These are phyloP conservation scores for Geosiphon pyriformis DNA, from an alignment of 192 early-diverging fungal genomes.

Conservation along the genomic window DNA sequence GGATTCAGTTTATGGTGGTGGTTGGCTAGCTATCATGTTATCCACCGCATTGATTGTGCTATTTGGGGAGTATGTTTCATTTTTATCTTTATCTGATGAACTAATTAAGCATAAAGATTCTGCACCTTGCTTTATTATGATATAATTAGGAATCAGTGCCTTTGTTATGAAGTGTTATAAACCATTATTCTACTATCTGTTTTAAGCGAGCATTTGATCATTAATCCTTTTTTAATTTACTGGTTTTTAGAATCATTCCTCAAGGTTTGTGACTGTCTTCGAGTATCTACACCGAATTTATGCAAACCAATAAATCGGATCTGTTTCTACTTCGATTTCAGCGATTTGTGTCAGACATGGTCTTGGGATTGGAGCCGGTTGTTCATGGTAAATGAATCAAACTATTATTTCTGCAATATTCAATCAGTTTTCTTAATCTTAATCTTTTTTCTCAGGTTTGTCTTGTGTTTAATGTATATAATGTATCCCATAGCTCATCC, in stretches of 20 bases:
- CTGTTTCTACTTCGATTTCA: not conserved
- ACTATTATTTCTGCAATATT: not conserved
- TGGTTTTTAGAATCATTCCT: constrained; percentile 64
- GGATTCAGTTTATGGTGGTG: constrained; percentile 71
- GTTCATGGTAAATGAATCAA: constrained; percentile 50
- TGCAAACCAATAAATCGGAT: not conserved
- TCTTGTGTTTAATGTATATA: constrained; percentile 60
- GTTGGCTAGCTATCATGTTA: constrained; percentile 76
- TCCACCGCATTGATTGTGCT: constrained; percentile 87
- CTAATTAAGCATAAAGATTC: no score
- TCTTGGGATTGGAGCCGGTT: constrained; percentile 83
- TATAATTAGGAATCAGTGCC: no score
- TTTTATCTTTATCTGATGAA: not conserved
- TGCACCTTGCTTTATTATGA: no score
- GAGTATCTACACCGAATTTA: not conserved
- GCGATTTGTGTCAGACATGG: constrained; percentile 91
- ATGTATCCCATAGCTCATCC: constrained; percentile 79
- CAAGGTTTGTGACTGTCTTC: constrained; percentile 40
- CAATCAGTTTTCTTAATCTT: not conserved
- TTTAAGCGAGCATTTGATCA: constrained; percentile 3
- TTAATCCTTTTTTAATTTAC: not conserved
- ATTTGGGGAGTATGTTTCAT: constrained; percentile 79
- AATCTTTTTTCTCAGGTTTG: constrained; percentile 40
- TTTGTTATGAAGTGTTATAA: no score
- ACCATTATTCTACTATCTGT: no score